Base-by-base conservation (phyloP, 2,329 filamentous ascomycete genomes). In the Aureobasidium namibiae region DNA sequence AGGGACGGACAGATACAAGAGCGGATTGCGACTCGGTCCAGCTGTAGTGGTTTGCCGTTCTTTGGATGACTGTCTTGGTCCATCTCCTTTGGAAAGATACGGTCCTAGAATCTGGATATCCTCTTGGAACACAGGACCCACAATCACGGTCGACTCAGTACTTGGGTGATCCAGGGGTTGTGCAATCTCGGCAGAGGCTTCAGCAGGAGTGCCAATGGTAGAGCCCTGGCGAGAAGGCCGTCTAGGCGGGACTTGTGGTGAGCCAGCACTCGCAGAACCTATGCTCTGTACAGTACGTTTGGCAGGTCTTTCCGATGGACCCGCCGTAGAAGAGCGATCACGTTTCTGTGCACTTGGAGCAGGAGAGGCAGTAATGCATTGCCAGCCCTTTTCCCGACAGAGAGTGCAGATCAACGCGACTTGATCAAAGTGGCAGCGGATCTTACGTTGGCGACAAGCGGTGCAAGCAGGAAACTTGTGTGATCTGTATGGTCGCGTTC, bases 391-490 rank as follows among this genome's bases (percentile, higher is more conserved):
- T 58, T 58, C 54, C 23, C 54, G 54, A 23, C 54, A 58, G n/a
- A 58, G 54, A 2, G 54, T 49, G 29, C 54, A 58, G 18, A n/a
- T 33, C 14, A 24, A 39, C 10, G 52, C 52, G 23, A 45, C 39
- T 36, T 56, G 68, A 41, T 74, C 71, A 49, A 75, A 71, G 34
- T 73, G 69, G 66, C 73, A 75, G 36, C 72, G 69, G 31, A 74
- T 72, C 59, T 75, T 76, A 29, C 74, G 68, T 31, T 70, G 71
- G 13, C 73, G 70, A 63, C 73, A 76, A 60, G 69, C 64, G 23
- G 67, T 70, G 63, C 73, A 75, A 36, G 74, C 74, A n/a, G 73
- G 73, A 18, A 75, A 69, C 62, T 72, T 72, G 64, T 75, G 73
- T 26, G 73, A 75, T 41, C 74, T 72, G 61, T 75, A 75, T 21